phyloP scores from a whole-genome alignment of 2,329 filamentous ascomycete species.

The Fusarium solani-melongenae region DNA sequence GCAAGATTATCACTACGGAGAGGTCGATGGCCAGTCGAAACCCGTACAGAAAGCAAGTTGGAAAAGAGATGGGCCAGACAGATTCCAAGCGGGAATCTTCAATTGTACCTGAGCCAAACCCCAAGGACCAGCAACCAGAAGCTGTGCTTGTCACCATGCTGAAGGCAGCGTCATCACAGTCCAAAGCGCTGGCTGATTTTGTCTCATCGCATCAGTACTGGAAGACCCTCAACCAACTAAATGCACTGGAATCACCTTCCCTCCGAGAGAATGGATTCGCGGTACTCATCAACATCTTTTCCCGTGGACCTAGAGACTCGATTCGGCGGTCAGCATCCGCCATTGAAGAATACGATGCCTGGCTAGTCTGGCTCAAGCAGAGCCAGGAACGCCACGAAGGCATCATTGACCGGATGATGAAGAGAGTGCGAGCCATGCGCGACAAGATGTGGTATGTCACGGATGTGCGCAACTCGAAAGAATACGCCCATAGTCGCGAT shows the following conservation, averaged over 20 bases:
- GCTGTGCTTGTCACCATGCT: slow-evolving; percentile 77
- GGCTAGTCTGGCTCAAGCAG: slow-evolving; percentile 86
- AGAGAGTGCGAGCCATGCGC: slow-evolving; percentile 77
- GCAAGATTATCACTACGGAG: slow-evolving; percentile 64
- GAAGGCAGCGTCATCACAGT: slow-evolving; percentile 79
- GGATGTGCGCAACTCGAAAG: slow-evolving; percentile 88
- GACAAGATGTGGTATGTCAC: slow-evolving; percentile 99
- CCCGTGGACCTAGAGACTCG: slow-evolving; percentile 75
- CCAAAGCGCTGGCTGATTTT: slow-evolving; percentile 83
- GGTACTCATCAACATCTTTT: slow-evolving; percentile 78
- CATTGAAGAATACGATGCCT: slow-evolving; percentile 82
- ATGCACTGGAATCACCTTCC: slow-evolving; percentile 68
- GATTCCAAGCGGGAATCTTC: slow-evolving; percentile 10
- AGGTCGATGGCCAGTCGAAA: slow-evolving; percentile 67
- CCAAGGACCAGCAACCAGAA: slow-evolving; percentile 56
- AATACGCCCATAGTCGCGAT: slow-evolving; percentile 87
- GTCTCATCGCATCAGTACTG: slow-evolving; percentile 87
- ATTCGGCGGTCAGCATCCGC: slow-evolving; percentile 76
- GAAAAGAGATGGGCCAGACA: slow-evolving; percentile 19
- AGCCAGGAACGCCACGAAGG: slow-evolving; percentile 82
- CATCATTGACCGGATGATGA: slow-evolving; percentile 79
- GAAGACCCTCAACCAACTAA: slow-evolving; percentile 81
- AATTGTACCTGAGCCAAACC: slow-evolving; percentile 15
- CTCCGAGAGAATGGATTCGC: slow-evolving; percentile 76
- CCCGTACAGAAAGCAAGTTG: slow-evolving; percentile 60